These are phyloP conservation scores for Acer negundo DNA, from an alignment of 345 rosid species.

Conservation along the genomic window DNA sequence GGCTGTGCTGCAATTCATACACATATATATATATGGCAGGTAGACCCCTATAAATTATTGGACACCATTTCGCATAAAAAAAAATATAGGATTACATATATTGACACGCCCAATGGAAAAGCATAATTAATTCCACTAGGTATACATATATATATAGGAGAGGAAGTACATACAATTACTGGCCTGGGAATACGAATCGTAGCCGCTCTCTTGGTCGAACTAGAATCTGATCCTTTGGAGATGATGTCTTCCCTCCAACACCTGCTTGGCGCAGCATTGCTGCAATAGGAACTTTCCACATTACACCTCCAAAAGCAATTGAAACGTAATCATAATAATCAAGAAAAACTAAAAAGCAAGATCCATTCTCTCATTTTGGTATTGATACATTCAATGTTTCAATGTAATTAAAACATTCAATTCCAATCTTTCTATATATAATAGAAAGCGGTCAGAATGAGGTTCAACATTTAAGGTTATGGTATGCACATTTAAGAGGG, in stretches of 20 bases:
- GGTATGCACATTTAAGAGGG: neutral
- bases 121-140: slow-evolving; percentile 28
- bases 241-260: slow-evolving; percentile 56
- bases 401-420: neutral
- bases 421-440: neutral
- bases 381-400: neutral
- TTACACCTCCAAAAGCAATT: slow-evolving; percentile 3
- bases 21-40: slow-evolving; percentile 3
- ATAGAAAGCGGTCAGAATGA: neutral
- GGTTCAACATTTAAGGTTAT: neutral
- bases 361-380: neutral
- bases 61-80: slow-evolving; percentile 28
- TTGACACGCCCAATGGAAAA: slow-evolving; percentile 26
- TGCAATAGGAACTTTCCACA: slow-evolving; percentile 40
- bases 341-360: neutral
- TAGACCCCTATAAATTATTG: slow-evolving; percentile 33
- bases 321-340: neutral
- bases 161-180: slow-evolving; percentile 40
- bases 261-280: slow-evolving; percentile 70
- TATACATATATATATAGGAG: slow-evolving; percentile 21
- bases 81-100: slow-evolving; percentile 24
- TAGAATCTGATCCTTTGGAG: slow-evolving; percentile 52
- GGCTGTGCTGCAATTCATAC: slow-evolving; percentile 19
- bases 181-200: slow-evolving; percentile 49
- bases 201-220: slow-evolving; percentile 54